These are phyloP conservation scores for Fusarium sulawesiense DNA, from an alignment of 2,329 filamentous ascomycete genomes.

Conservation along the genomic window DNA sequence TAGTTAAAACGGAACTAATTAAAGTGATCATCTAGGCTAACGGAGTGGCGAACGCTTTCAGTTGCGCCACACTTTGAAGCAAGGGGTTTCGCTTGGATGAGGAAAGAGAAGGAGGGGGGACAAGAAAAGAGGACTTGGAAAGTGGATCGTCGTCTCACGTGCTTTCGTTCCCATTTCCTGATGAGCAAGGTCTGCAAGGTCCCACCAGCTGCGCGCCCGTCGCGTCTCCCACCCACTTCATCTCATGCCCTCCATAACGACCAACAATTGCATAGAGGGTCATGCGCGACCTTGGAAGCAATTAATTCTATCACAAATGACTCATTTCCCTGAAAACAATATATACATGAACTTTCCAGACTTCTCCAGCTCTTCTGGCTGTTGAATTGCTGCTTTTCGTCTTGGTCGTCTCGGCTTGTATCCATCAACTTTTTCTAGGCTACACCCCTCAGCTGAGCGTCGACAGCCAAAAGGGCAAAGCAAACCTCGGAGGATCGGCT, in stretches of 20 bases:
- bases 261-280: slow-evolving; percentile 10
- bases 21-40: neutral
- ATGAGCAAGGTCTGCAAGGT: slow-evolving; percentile 39
- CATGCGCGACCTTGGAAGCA: slow-evolving; percentile 47
- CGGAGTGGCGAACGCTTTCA: slow-evolving; percentile 13
- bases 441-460: slow-evolving; percentile 42
- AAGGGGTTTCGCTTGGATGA: slow-evolving; percentile 22
- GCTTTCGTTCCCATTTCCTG: slow-evolving; percentile 58
- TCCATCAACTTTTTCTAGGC: slow-evolving; percentile 33
- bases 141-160: slow-evolving; percentile 52
- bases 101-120: slow-evolving; percentile 8
- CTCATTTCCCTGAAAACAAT: neutral
- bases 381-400: slow-evolving; percentile 34
- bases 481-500: slow-evolving; percentile 44
- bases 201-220: slow-evolving; percentile 55
- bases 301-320: slow-evolving; percentile 16
- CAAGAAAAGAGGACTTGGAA: slow-evolving; percentile 29
- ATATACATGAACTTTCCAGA: slow-evolving; percentile 38
- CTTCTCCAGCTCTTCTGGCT: slow-evolving; percentile 31
- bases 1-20: slow-evolving; percentile 20
- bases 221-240: slow-evolving; percentile 58
- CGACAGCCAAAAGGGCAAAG: slow-evolving; percentile 41
- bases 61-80: slow-evolving; percentile 30
- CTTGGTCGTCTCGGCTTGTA: slow-evolving; percentile 17
- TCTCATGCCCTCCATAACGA: slow-evolving; percentile 53